Percentiles rank a stretch among this genome's conserved stretches.
Evolutionary conservation across 768 basidiomycete species (phyloP).

Genomic region (Phylloporus sp.): DNA sequence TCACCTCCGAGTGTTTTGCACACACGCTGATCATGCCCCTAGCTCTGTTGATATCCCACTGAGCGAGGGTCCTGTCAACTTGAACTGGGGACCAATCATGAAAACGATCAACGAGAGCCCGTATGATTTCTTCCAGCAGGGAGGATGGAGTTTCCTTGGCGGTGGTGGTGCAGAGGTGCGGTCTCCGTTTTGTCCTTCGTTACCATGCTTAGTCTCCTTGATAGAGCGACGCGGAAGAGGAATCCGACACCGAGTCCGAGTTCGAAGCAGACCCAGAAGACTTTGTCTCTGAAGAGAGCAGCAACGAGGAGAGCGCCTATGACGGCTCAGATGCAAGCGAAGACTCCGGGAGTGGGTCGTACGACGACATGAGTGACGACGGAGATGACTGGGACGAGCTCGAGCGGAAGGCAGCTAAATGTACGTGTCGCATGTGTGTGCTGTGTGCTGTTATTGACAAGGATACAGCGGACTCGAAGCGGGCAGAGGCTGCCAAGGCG

Average conservation of each 20-base stretch:
- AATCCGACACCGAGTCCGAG: slow-evolving; percentile 64
- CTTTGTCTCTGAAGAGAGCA: slow-evolving; percentile 38
- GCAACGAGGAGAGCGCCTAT: slow-evolving; percentile 53
- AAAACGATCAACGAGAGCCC: slow-evolving; percentile 97
- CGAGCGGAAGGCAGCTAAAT: slow-evolving; percentile 87
- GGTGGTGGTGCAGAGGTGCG: slow-evolving; percentile 66
- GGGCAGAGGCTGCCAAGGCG: slow-evolving; percentile 36
- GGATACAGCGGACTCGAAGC: slow-evolving; percentile 46
- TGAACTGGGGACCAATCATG: slow-evolving; percentile 99
- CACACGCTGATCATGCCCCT: slow-evolving; percentile 4
- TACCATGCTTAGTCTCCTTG: slow-evolving; percentile 36
- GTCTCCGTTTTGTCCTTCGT: slow-evolving; percentile 8
- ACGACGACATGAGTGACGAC: slow-evolving; percentile 59
- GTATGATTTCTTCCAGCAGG: slow-evolving; percentile 90
- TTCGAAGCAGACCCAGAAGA: slow-evolving; percentile 52
- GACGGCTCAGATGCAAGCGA: slow-evolving; percentile 51
- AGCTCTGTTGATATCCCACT: slow-evolving; percentile 97
- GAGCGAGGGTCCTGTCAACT: slow-evolving; percentile 92
- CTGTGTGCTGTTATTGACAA: background rate
- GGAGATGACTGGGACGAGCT: slow-evolving; percentile 97
- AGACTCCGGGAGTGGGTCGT: slow-evolving; percentile 65
- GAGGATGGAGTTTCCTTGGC: slow-evolving; percentile 96
- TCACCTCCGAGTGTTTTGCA: slow-evolving; percentile 4
- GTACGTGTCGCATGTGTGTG: slow-evolving; percentile 36
- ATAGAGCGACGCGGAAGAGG: slow-evolving; percentile 58